These are phyloP conservation scores for Fusarium camptoceras DNA, from an alignment of 2,329 filamentous ascomycete species.

Conservation along the genomic window DNA sequence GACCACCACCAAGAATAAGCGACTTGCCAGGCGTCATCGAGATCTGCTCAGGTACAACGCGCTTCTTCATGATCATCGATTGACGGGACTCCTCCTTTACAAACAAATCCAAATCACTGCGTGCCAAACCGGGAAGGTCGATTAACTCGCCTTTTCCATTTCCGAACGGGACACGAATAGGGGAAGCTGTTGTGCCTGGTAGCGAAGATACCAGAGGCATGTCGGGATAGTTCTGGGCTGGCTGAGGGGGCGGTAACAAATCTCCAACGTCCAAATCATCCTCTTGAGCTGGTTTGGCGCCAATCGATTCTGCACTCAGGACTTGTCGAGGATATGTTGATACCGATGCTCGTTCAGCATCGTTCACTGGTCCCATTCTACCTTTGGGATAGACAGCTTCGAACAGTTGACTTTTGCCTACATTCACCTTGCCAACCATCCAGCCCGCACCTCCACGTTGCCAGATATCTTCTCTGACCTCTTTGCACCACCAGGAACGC, in stretches of 20 bases:
- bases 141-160: slow-evolving; percentile 89
- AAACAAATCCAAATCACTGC: slow-evolving; percentile 77
- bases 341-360: slow-evolving; percentile 19
- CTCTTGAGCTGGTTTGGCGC: slow-evolving; percentile 46
- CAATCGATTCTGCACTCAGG: slow-evolving; percentile 38
- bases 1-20: slow-evolving; percentile 79
- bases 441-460: slow-evolving; percentile 86
- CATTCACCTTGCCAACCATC: slow-evolving; percentile 98
- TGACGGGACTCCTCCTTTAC: slow-evolving; percentile 74
- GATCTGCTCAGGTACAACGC: slow-evolving; percentile 78
- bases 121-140: slow-evolving; percentile 86
- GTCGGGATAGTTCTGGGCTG: slow-evolving; percentile 79
- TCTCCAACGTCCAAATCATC: slow-evolving; percentile 56
- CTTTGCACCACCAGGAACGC: slow-evolving; percentile 89
- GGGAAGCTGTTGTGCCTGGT: slow-evolving; percentile 93
- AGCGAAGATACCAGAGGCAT: slow-evolving; percentile 90
- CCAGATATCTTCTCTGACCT: slow-evolving; percentile 88
- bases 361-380: slow-evolving; percentile 56
- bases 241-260: slow-evolving; percentile 81
- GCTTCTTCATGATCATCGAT: slow-evolving; percentile 81
- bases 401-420: slow-evolving; percentile 94
- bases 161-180: slow-evolving; percentile 92
- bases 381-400: slow-evolving; percentile 87
- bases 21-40: slow-evolving; percentile 82
- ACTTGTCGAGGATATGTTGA: slow-evolving; percentile 31